phyloP scores from a whole-genome alignment of 176 grass and related monocot species.

The Typha latifolia region DNA sequence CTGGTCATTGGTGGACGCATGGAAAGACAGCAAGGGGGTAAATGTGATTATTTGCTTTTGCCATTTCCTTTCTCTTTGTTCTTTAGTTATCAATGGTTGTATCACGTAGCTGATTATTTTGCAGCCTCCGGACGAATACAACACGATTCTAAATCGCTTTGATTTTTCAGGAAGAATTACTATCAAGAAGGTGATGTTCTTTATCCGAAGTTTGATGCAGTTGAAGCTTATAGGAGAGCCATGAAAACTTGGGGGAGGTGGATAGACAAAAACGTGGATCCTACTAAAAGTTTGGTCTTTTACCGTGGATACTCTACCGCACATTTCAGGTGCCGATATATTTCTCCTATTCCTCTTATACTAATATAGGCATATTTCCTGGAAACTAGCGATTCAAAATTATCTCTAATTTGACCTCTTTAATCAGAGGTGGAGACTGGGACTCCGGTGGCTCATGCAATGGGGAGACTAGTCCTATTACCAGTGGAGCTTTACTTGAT shows the following conservation, averaged over 20 bases:
- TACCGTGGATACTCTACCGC: conserved; percentile 89
- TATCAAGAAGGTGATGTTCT: conserved; percentile 61
- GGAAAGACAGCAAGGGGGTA: conserved; percentile 90
- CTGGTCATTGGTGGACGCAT: conserved; percentile 99
- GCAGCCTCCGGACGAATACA: neutral
- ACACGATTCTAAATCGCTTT: neutral
- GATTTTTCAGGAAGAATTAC: conserved; percentile 55
- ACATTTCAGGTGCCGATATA: conserved; percentile 52
- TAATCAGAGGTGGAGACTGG: conserved; percentile 74
- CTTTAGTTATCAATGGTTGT: neutral
- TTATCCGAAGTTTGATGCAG: conserved; percentile 60
- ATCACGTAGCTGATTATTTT: neutral
- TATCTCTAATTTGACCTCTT: neutral
- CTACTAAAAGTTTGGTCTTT: conserved; percentile 50
- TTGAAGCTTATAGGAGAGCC: conserved; percentile 64
- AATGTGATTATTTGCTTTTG: neutral
- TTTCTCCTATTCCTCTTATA: neutral
- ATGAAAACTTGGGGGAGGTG: conserved; percentile 71
- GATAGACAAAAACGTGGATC: conserved; percentile 73
- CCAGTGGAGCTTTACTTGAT: conserved; percentile 41
- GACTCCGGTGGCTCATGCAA: conserved; percentile 86
- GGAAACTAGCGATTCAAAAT: neutral
- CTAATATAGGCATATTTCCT: no score
- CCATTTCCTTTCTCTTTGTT: neutral
- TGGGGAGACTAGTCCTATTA: conserved; percentile 57